Percentiles rank a stretch among this genome's conserved stretches.
phyloP scores from a whole-genome alignment of 176 grass and related monocot genomes.

The Secale cereale region DNA sequence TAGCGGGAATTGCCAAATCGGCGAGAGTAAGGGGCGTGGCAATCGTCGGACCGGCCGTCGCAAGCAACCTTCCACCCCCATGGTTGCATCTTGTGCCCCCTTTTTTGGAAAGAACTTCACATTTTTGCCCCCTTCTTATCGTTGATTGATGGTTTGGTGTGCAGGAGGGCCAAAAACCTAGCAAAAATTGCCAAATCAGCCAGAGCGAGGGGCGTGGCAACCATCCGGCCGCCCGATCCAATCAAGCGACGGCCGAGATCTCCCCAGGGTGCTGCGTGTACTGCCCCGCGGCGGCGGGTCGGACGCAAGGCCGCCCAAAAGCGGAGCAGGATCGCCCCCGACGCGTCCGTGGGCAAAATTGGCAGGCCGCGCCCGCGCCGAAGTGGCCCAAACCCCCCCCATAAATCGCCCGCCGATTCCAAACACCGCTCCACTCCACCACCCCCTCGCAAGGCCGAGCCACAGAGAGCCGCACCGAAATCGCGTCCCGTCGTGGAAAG shows the following conservation, averaged over 20 bases:
- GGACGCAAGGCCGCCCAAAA: constrained; percentile 22
- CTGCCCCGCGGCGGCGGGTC: not conserved
- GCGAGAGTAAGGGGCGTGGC: not conserved
- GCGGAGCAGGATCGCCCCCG: constrained; percentile 15
- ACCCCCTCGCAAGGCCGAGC: constrained; percentile 2
- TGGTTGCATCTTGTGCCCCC: not conserved
- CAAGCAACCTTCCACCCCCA: not conserved
- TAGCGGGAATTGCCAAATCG: not conserved
- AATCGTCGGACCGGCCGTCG: not conserved
- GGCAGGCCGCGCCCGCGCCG: constrained; percentile 34
- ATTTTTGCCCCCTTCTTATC: not conserved
- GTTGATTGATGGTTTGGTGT: not conserved
- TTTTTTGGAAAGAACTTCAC: not conserved
- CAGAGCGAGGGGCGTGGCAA: not conserved
- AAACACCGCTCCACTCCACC: constrained; percentile 5
- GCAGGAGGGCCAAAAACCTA: not conserved
- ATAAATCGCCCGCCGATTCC: constrained; percentile 37
- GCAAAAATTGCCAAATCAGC: not conserved
- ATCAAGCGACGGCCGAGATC: constrained; percentile 27
- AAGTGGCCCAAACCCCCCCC: not conserved
- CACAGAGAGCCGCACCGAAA: constrained; percentile 9
- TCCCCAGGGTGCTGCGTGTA: not conserved
- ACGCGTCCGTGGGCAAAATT: constrained; percentile 26
- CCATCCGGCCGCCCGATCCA: not conserved
- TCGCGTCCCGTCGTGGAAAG: constrained; percentile 23